Conservation (phyloP, 345 rosid species). For the Lumnitzera racemosa region DNA sequence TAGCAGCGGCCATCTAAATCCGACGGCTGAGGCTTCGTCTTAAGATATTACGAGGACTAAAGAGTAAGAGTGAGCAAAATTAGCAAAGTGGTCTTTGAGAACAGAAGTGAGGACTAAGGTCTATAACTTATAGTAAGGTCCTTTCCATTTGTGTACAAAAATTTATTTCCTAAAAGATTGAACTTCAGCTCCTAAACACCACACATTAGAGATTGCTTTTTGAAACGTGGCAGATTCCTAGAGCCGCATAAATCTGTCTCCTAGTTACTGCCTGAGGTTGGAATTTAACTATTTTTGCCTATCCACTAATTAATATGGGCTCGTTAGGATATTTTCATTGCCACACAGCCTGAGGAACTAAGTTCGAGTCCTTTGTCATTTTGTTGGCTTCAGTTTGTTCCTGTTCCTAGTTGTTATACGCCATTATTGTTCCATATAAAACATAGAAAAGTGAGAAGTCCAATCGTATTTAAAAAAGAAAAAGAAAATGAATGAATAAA, state of each 20-base stretch:
- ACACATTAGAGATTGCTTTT: conserved; percentile 4
- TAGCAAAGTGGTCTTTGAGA: not conserved
- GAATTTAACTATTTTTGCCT: conserved; percentile 8
- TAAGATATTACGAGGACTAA: not conserved
- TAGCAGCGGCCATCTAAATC: conserved; percentile 64
- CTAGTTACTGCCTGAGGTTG: conserved; percentile 4
- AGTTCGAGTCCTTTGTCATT: not conserved
- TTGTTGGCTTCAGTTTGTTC: not conserved
- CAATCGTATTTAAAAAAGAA: too few species aligned
- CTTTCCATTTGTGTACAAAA: conserved; percentile 1
- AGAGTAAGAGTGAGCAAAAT: not conserved
- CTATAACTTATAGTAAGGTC: not conserved
- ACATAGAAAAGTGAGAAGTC: too few species aligned
- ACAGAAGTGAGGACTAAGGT: not conserved
- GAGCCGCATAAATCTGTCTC: not conserved
- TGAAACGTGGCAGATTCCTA: conserved; percentile 4
- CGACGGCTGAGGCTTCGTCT: not conserved
- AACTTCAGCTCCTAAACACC: not conserved
- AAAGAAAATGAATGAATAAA: too few species aligned
- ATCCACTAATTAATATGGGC: conserved; percentile 1
- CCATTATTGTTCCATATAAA: too few species aligned
- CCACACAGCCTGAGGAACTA: conserved; percentile 2
- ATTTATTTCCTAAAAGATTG: not conserved
- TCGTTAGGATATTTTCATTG: not conserved
- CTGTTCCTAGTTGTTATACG: not conserved